These are phyloP conservation scores for Neckera pumila DNA, from an alignment of 225 moss, liverwort and hornwort genomes.

Conservation along the genomic window DNA sequence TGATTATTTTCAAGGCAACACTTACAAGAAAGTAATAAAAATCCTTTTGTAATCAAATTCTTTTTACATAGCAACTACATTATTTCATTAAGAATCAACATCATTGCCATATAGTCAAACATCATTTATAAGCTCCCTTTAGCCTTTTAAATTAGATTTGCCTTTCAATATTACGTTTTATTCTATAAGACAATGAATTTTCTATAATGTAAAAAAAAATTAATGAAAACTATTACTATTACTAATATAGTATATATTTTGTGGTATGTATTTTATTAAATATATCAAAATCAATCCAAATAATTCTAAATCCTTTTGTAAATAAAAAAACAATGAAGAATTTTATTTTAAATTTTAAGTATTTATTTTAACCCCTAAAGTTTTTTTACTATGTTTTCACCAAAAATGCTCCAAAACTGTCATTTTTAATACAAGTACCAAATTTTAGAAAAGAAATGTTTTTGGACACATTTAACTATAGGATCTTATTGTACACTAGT, in stretches of 20 bases:
- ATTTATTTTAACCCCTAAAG: too few relatives aligned
- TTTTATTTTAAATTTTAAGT: too few relatives aligned
- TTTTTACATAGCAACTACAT: too few relatives aligned
- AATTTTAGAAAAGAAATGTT: too few relatives aligned
- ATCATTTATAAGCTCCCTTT: not conserved
- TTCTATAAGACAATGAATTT: fast-evolving
- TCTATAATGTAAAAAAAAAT: not conserved
- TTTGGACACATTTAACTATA: too few relatives aligned
- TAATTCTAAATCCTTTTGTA: not conserved
- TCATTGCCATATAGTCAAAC: not conserved
- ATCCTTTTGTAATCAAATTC: not conserved
- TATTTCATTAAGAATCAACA: not conserved
- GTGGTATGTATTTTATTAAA: too few relatives aligned
- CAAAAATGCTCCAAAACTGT: too few relatives aligned
- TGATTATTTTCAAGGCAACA: fast-evolving
- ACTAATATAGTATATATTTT: not conserved
- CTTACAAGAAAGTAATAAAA: not conserved
- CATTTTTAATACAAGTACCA: too few relatives aligned
- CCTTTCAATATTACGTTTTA: not conserved
- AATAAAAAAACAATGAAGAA: not conserved
- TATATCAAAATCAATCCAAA: not conserved
- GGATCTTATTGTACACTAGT: too few relatives aligned
- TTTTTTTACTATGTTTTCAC: too few relatives aligned
- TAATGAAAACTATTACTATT: too few relatives aligned
- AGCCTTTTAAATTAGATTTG: not conserved